phyloP scores from a whole-genome alignment of 768 basidiomycete species.

The Roridomyces roridus region DNA sequence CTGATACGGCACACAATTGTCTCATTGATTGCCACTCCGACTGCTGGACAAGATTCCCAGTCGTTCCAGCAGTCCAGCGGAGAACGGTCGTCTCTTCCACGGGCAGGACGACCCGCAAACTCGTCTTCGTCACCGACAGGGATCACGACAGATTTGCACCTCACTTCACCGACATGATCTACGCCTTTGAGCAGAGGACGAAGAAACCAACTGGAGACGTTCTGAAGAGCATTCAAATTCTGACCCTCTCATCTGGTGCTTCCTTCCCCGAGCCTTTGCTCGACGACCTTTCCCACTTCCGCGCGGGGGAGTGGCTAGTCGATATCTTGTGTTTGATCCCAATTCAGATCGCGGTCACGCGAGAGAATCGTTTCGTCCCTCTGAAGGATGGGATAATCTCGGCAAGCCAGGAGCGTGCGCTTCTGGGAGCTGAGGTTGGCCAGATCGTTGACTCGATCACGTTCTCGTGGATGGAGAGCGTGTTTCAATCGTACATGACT shows the following conservation, averaged over 20 bases:
- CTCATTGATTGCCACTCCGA: slow-evolving; percentile 61
- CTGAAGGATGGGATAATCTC: slow-evolving; percentile 61
- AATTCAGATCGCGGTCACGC: slow-evolving; percentile 65
- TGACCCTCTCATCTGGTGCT: slow-evolving; percentile 33
- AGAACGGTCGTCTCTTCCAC: slow-evolving; percentile 45
- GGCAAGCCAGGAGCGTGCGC: slow-evolving; percentile 51
- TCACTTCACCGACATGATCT: slow-evolving; percentile 53
- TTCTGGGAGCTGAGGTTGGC: slow-evolving; percentile 65
- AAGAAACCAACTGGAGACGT: slow-evolving; percentile 57
- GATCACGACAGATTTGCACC: slow-evolving; percentile 40
- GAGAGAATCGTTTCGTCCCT: slow-evolving; percentile 66
- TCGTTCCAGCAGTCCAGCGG: slow-evolving; percentile 56
- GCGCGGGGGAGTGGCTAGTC: slow-evolving; percentile 66
- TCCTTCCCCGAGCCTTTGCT: slow-evolving; percentile 29
- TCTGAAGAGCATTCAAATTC: slow-evolving; percentile 45
- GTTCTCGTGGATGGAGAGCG: slow-evolving; percentile 70
- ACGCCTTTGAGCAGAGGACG: slow-evolving; percentile 52
- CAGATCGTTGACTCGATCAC: slow-evolving; percentile 61
- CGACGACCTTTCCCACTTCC: slow-evolving; percentile 41
- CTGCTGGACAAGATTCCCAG: slow-evolving; percentile 68
- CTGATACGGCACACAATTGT: slow-evolving; percentile 48
- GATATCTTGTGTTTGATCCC: slow-evolving; percentile 68
- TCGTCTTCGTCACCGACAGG: slow-evolving; percentile 51
- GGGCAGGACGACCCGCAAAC: slow-evolving; percentile 36
- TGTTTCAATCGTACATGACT: slow-evolving; percentile 68